Conservation (phyloP, 2,329 filamentous ascomycete genomes). For the Penicillium sp. region DNA sequence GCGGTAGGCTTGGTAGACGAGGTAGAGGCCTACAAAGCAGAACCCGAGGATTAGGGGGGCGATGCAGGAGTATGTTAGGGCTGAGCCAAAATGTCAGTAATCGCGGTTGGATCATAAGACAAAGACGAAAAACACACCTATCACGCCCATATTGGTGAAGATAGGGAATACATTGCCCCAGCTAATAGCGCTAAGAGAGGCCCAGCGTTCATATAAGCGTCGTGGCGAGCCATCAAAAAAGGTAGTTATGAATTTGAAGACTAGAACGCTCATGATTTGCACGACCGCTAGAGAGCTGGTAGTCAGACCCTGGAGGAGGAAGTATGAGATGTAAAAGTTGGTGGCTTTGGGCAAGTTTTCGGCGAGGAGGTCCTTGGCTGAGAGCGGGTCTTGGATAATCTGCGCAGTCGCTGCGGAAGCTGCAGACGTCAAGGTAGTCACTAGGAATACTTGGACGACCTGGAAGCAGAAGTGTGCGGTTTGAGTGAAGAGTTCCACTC, state of each 20-base stretch:
- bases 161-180: slow-evolving; percentile 87
- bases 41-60: slow-evolving; percentile 84
- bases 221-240: slow-evolving; percentile 73
- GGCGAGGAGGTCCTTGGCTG: slow-evolving; percentile 70
- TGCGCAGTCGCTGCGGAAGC: slow-evolving; percentile 72
- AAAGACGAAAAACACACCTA: slow-evolving; percentile 60
- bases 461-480: slow-evolving; percentile 77
- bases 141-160: slow-evolving; percentile 78
- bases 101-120: too few species aligned
- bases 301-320: slow-evolving; percentile 85
- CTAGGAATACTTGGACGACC: slow-evolving; percentile 87
- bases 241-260: slow-evolving; percentile 75
- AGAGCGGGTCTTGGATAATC: slow-evolving; percentile 68
- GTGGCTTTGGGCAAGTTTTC: slow-evolving; percentile 80
- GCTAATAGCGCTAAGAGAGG: slow-evolving; percentile 71
- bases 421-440: slow-evolving; percentile 81
- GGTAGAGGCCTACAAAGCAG: slow-evolving; percentile 74
- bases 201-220: slow-evolving; percentile 76
- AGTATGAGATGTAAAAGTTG: slow-evolving; percentile 96
- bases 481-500: slow-evolving; percentile 86
- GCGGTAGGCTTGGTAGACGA: slow-evolving; percentile 86
- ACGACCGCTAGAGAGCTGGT: slow-evolving; percentile 75
- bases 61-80: slow-evolving; percentile 84
- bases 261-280: slow-evolving; percentile 72
- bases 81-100: slow-evolving; percentile 45